A percentile compares a stretch with the other conserved stretches of the same genome.
These are phyloP conservation scores for Saussurea involucrata DNA, from an alignment of 129 eudicot species.

Conservation along the genomic window DNA sequence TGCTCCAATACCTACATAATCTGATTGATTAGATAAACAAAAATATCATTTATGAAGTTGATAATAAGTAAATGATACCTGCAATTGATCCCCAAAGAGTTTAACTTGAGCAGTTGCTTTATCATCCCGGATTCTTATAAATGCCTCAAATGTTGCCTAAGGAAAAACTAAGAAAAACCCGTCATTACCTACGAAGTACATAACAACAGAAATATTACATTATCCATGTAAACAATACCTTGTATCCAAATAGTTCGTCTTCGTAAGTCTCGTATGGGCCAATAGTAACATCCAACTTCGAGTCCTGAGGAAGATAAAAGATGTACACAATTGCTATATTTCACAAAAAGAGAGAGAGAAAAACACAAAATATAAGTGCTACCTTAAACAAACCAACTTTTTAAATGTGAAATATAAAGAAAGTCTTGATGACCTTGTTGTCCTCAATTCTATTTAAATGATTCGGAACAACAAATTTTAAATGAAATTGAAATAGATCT, in stretches of 20 bases:
- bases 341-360: background rate
- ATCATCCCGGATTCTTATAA: constrained; percentile 88
- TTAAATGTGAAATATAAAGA: background rate
- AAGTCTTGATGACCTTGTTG: too few species aligned
- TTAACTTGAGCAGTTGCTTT: constrained; percentile 87
- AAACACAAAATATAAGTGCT: background rate
- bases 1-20: constrained; percentile 73
- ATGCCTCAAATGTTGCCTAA: constrained; percentile 98
- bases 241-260: constrained; percentile 87
- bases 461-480: too few species aligned
- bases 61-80: constrained; percentile 33
- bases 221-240: constrained; percentile 43
- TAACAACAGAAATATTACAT: background rate
- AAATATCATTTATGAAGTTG: background rate
- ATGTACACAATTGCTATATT: background rate
- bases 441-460: too few species aligned
- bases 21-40: constrained; percentile 7
- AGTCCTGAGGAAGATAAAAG: constrained; percentile 50
- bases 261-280: constrained; percentile 99
- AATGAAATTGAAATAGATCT: too few species aligned
- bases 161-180: background rate
- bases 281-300: constrained; percentile 92
- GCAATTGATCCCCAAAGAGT: constrained; percentile 81
- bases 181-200: constrained; percentile 1
- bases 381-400: background rate